These are phyloP conservation scores for Camellia oleifera DNA, from an alignment of 179 eudicot species.

Conservation along the genomic window DNA sequence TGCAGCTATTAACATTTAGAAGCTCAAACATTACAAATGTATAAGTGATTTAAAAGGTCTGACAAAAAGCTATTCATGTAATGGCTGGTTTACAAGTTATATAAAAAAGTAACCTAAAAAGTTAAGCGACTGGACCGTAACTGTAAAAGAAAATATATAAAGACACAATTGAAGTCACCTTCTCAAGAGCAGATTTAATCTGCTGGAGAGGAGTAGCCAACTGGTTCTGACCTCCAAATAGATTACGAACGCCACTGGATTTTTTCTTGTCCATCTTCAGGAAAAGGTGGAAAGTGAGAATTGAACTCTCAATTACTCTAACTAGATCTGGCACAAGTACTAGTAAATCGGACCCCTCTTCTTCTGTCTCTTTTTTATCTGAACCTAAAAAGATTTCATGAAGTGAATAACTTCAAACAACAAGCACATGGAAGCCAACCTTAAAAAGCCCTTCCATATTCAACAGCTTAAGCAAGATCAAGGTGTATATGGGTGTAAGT, in stretches of 20 bases:
- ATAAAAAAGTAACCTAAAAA: conserved; percentile 8
- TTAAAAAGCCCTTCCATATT: neutral
- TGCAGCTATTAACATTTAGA: neutral
- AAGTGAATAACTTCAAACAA: conserved; percentile 2
- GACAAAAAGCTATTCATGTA: neutral
- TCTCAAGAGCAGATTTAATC: conserved; percentile 69
- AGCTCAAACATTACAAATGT: neutral
- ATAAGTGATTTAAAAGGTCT: too few relatives aligned
- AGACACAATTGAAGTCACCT: conserved; percentile 39
- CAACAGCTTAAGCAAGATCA: too few relatives aligned
- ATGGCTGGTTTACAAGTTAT: neutral
- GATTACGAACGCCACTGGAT: conserved; percentile 47
- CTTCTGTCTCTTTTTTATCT: conserved; percentile 34
- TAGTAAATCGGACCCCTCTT: conserved; percentile 50
- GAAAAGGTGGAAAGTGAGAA: conserved; percentile 70
- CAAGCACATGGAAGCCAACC: neutral
- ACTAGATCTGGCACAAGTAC: conserved; percentile 74
- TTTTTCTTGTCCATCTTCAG: conserved; percentile 85
- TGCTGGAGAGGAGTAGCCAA: conserved; percentile 73
- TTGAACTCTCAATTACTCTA: conserved; percentile 59
- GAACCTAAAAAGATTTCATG: conserved; percentile 37
- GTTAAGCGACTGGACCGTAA: neutral
- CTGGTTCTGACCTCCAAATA: conserved; percentile 72
- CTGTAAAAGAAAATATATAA: neutral
- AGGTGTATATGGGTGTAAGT: neutral